A percentile compares a stretch with the other conserved stretches of the same genome.
Conservation (phyloP, 768 basidiomycete species). For the Tubosaeta brunneosetosa region DNA sequence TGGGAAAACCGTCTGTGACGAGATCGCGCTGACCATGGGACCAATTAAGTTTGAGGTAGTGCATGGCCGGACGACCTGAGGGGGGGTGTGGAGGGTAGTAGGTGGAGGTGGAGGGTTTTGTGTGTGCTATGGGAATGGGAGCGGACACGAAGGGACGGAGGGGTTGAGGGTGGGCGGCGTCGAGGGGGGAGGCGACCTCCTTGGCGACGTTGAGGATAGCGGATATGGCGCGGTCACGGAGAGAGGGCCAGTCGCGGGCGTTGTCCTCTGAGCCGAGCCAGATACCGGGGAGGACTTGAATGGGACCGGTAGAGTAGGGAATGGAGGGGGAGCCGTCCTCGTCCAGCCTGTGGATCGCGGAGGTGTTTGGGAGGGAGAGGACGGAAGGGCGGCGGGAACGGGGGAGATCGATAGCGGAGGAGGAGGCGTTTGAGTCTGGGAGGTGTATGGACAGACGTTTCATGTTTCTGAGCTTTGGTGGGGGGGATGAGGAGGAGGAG, state of each 20-base stretch:
- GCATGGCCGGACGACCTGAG: slow-evolving; percentile 70
- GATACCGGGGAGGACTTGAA: slow-evolving; percentile 78
- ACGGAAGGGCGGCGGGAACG: slow-evolving; percentile 64
- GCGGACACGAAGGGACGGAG: slow-evolving; percentile 64
- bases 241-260: slow-evolving; percentile 71
- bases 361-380: slow-evolving; percentile 58
- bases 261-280: slow-evolving; percentile 94
- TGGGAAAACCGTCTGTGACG: slow-evolving; percentile 70
- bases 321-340: slow-evolving; percentile 56
- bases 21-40: slow-evolving; percentile 92
- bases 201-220: slow-evolving; percentile 91
- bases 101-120: slow-evolving; percentile 39
- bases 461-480: slow-evolving; percentile 50
- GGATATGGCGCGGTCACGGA: slow-evolving; percentile 67
- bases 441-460: slow-evolving; percentile 72
- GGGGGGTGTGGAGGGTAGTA: slow-evolving; percentile 65
- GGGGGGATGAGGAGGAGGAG: slow-evolving; percentile 47
- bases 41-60: slow-evolving; percentile 89
- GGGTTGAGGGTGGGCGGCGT: slow-evolving; percentile 42
- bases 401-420: slow-evolving; percentile 32
- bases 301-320: slow-evolving; percentile 77
- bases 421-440: slow-evolving; percentile 56
- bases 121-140: slow-evolving; percentile 49
- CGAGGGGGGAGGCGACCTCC: slow-evolving; percentile 76
- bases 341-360: slow-evolving; percentile 58